Conservation (phyloP, 2,329 filamentous ascomycete species). For the Penicillium griseofulvum region DNA sequence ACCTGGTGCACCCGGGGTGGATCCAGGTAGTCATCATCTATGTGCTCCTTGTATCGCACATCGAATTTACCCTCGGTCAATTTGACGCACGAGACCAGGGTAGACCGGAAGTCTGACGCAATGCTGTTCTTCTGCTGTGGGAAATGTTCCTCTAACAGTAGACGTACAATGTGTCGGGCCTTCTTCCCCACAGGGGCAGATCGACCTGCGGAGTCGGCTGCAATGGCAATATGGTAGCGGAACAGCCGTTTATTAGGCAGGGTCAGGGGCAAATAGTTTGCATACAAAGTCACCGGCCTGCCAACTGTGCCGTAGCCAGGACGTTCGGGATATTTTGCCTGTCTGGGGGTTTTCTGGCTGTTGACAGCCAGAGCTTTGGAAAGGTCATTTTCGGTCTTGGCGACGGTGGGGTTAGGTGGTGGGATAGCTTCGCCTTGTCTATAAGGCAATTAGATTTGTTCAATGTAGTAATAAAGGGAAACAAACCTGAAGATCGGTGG, state of each 20-base stretch:
- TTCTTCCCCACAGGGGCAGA: slow-evolving; percentile 39
- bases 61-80: slow-evolving; percentile 22
- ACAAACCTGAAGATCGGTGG: slow-evolving; percentile 32
- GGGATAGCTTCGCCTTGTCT: slow-evolving; percentile 24
- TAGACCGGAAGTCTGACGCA: slow-evolving; percentile 43
- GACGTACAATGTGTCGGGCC: slow-evolving; percentile 48
- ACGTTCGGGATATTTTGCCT: slow-evolving; percentile 32
- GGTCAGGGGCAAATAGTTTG: slow-evolving; percentile 41
- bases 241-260: slow-evolving; percentile 39
- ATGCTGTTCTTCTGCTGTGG: slow-evolving; percentile 26
- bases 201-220: slow-evolving; percentile 26
- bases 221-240: slow-evolving; percentile 43
- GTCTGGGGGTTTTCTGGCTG: slow-evolving; percentile 12
- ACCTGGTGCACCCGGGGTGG: slow-evolving; percentile 37
- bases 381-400: slow-evolving; percentile 29
- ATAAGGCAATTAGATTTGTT: not conserved
- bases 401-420: slow-evolving; percentile 23
- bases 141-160: slow-evolving; percentile 45
- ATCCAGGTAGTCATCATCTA: slow-evolving; percentile 35
- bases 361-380: slow-evolving; percentile 25
- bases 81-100: slow-evolving; percentile 34
- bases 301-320: slow-evolving; percentile 41
- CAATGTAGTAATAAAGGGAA: not conserved
- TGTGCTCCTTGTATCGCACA: slow-evolving; percentile 36
- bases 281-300: slow-evolving; percentile 32